Percentiles rank a stretch among this genome's conserved stretches.
phyloP scores from a whole-genome alignment of 148 eudicot genomes.

The Vaccinium myrtillus region DNA sequence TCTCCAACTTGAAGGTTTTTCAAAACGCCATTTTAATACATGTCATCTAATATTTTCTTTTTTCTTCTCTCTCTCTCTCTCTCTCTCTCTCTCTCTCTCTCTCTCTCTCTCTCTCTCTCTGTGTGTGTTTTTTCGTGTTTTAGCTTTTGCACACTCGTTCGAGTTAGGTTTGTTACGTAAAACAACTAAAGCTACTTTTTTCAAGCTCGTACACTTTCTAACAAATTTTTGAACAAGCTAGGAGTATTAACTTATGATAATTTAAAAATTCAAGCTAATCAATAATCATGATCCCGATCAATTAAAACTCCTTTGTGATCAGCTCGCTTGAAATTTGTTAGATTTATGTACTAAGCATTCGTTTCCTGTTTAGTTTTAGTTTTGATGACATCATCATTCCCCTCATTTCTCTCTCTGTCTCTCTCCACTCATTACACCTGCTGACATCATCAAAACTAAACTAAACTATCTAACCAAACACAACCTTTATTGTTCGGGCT shows the following conservation, averaged over 20 bases:
- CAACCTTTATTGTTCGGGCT: neutral
- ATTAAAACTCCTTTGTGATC: neutral
- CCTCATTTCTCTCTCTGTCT: no score
- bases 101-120: neutral
- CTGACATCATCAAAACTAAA: no score
- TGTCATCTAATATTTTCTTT: neutral
- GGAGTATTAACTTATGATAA: no score
- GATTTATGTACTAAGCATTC: no score
- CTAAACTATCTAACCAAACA: no score
- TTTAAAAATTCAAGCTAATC: neutral
- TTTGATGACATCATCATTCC: no score
- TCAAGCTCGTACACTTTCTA: neutral
- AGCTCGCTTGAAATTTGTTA: neutral
- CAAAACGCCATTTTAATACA: neutral
- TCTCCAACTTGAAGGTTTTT: neutral
- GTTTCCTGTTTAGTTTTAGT: no score
- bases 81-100: neutral
- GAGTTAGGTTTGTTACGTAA: neutral
- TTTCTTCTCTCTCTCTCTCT: neutral
- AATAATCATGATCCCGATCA: neutral
- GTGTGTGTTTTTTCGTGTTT: neutral
- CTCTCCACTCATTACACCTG: no score
- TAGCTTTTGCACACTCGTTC: neutral
- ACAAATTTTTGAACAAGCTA: neutral
- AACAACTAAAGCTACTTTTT: neutral